Conservation (phyloP, 345 rosid species). For the Eucalyptus rudis region DNA sequence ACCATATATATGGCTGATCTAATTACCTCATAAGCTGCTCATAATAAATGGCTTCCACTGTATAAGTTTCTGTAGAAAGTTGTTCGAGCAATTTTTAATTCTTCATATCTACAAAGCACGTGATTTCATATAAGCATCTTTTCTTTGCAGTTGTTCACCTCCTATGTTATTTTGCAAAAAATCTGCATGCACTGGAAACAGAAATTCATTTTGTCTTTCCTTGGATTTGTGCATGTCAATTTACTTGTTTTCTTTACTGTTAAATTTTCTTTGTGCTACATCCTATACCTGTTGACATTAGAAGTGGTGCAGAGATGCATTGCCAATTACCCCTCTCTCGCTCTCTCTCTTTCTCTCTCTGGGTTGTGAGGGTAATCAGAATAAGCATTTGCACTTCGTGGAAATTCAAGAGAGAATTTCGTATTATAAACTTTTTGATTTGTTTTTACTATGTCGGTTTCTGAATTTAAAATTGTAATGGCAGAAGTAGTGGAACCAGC, state of each 20-base stretch:
- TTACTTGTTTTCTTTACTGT: not conserved
- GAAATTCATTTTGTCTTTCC: not conserved
- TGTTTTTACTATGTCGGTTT: not conserved
- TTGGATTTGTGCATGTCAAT: not conserved
- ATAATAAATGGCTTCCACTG: not conserved
- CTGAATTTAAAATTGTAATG: not conserved
- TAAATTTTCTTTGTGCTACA: not conserved
- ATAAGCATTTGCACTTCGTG: not conserved
- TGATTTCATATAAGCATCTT: not conserved
- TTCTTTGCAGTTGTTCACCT: not conserved
- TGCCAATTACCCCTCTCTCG: not conserved
- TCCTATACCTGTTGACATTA: not conserved
- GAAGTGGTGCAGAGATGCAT: not conserved
- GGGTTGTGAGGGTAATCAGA: not conserved
- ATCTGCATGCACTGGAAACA: not conserved
- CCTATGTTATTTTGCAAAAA: not conserved
- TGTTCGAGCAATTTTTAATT: not conserved
- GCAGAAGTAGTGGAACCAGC: slow-evolving; percentile 54
- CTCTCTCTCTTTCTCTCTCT: not conserved
- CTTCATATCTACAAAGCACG: not conserved
- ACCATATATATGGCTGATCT: not conserved
- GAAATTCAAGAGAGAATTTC: not conserved
- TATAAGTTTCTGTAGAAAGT: not conserved
- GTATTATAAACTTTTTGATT: not conserved
- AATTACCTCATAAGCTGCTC: not conserved